Evolutionary conservation across 2,329 filamentous ascomycete species (phyloP).

Genomic region (Alternaria hordeiaustralica): DNA sequence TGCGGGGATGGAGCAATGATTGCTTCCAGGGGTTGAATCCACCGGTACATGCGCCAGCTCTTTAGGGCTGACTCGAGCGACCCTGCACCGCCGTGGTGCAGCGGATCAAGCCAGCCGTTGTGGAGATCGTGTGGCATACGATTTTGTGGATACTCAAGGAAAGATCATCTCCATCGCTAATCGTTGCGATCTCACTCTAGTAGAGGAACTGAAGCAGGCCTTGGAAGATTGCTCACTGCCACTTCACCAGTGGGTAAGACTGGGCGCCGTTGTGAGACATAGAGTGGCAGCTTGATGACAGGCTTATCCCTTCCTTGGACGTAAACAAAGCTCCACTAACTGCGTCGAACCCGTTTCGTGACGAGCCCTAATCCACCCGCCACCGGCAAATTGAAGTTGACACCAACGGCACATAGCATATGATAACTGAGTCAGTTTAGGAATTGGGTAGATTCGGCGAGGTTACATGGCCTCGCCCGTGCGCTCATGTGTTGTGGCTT

Average conservation of each 20-base stretch:
- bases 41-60: background rate
- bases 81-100: background rate
- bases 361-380: background rate
- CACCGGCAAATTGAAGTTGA: background rate
- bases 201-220: background rate
- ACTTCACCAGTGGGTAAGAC: background rate
- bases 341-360: background rate
- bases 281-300: background rate
- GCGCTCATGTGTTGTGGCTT: background rate
- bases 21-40: background rate
- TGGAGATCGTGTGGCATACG: background rate
- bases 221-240: background rate
- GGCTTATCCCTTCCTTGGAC: background rate
- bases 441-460: background rate
- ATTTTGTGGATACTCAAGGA: background rate
- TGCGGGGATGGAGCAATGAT: slow-evolving; percentile 1
- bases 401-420: background rate
- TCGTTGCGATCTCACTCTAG: background rate
- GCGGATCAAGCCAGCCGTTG: background rate
- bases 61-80: background rate
- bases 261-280: background rate
- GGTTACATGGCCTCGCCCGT: background rate
- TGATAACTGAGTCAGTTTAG: background rate
- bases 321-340: background rate
- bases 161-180: background rate